Percentiles rank a stretch among this genome's conserved stretches.
Evolutionary conservation across 2,329 filamentous ascomycete species (phyloP).

Genomic region (Huntiella decipiens): DNA sequence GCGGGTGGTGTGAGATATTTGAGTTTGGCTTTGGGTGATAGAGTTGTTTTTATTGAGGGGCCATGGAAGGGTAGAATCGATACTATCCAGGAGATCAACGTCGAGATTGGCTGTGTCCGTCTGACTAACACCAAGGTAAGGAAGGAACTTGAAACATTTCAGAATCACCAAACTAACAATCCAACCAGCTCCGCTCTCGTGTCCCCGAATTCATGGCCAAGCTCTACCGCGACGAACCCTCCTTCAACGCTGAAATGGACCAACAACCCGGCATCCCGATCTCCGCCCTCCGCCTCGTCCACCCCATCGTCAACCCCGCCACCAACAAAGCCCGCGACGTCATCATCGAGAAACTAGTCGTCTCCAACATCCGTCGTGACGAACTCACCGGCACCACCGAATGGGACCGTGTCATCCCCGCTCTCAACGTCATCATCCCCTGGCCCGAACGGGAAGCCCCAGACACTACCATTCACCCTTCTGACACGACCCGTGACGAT

Average conservation of each 20-base stretch:
- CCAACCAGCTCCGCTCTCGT: conserved; percentile 1
- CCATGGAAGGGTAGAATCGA: conserved; percentile 72
- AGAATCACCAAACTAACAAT: background rate
- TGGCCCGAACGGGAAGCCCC: conserved; percentile 50
- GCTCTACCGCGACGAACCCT: conserved; percentile 22
- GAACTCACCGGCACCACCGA: conserved; percentile 24
- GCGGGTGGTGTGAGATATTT: conserved; percentile 36
- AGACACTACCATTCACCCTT: conserved; percentile 32
- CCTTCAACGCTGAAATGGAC: conserved; percentile 18
- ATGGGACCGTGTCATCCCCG: conserved; percentile 43
- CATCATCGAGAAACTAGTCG: conserved; percentile 53
- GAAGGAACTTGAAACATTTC: conserved; percentile 13
- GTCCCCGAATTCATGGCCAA: conserved; percentile 11
- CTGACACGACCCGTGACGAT: conserved; percentile 57
- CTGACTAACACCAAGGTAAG: conserved; percentile 45
- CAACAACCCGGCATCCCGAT: conserved; percentile 42
- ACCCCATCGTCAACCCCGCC: conserved; percentile 47
- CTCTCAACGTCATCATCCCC: conserved; percentile 53
- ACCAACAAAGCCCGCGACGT: conserved; percentile 52
- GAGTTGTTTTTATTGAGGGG: conserved; percentile 65
- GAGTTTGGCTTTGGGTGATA: conserved; percentile 49
- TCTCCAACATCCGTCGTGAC: conserved; percentile 24
- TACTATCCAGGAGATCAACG: conserved; percentile 38
- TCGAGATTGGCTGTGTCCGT: conserved; percentile 35
- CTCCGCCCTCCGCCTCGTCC: conserved; percentile 60